Evolutionary conservation across 169 alveolate genomes (phyloP).

Genomic region (Plasmodium sp.): DNA sequence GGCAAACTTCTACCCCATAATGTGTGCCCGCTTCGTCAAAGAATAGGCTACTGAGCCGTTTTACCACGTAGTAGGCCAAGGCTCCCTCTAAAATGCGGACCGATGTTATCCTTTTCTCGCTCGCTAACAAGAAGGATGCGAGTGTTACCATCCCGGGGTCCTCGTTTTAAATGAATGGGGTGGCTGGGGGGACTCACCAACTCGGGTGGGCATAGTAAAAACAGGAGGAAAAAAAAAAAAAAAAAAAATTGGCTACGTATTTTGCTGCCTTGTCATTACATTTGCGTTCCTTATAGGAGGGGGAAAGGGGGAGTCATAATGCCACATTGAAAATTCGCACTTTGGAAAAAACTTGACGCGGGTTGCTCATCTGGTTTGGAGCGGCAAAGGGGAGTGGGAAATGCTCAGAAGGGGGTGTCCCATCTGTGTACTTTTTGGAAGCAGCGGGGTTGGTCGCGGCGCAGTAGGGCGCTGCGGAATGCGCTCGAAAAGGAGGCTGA

Average conservation of each 20-base stretch:
- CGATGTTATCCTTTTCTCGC: not conserved
- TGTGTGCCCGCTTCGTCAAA: not conserved
- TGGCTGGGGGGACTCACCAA: not conserved
- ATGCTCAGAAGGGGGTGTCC: not conserved
- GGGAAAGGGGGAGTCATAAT: not conserved
- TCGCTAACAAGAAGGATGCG: not conserved
- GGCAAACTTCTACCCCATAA: constrained; percentile 40
- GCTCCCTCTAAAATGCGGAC: constrained; percentile 21
- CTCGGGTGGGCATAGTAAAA: not conserved
- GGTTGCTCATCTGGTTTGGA: not conserved
- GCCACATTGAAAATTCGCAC: not conserved
- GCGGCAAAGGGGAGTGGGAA: not conserved
- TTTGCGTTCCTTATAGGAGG: not conserved
- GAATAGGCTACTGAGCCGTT: not conserved
- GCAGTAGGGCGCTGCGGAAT: not conserved
- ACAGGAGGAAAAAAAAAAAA: not conserved
- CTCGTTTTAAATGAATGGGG: not conserved
- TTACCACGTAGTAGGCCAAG: constrained; percentile 19
- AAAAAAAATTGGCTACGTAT: not conserved
- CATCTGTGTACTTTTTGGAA: not conserved
- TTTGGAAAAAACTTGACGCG: not conserved
- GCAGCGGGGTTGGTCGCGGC: not conserved
- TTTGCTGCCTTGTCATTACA: not conserved
- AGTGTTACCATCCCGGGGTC: constrained; percentile 9
- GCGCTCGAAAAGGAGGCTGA: not conserved